phyloP scores from a whole-genome alignment of 1,139 yeast genomes.

The Martiniozyma asiatica region DNA sequence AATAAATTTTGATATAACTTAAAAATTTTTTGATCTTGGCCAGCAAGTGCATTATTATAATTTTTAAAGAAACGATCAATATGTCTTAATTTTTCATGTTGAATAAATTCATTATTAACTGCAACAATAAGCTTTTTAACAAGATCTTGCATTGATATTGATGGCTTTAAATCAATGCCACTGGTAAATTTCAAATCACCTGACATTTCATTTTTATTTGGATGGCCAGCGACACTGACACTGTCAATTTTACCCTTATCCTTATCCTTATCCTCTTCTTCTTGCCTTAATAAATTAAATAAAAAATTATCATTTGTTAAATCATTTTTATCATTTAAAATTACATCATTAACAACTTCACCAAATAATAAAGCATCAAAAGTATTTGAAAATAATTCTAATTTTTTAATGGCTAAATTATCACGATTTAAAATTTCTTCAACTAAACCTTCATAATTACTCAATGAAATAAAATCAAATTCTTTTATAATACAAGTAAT shows the following conservation, averaged over 20 bases:
- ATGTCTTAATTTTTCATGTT: conserved; percentile 22
- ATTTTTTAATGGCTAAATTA: conserved; percentile 14
- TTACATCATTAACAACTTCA: conserved; percentile 34
- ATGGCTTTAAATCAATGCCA: conserved; percentile 16
- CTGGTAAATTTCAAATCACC: conserved; percentile 7
- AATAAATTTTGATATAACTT: too few relatives aligned
- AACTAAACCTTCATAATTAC: conserved; percentile 16
- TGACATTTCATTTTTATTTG: background rate
- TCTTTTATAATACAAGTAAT: conserved; percentile 73
- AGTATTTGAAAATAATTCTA: conserved; percentile 28
- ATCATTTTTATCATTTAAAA: conserved; percentile 1
- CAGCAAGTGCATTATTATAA: conserved; percentile 19
- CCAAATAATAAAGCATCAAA: conserved; percentile 75
- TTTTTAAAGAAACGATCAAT: conserved; percentile 19
- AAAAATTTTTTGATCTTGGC: background rate
- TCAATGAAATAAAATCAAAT: conserved; percentile 30
- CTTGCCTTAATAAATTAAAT: conserved; percentile 13
- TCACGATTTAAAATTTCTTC: conserved; percentile 14
- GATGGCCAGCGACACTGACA: background rate
- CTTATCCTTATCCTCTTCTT: conserved; percentile 2
- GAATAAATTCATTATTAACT: conserved; percentile 23
- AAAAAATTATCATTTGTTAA: conserved; percentile 16
- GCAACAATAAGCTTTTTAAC: conserved; percentile 20
- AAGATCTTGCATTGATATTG: conserved; percentile 20
- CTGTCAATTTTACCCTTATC: background rate